A percentile compares a stretch with the other conserved stretches of the same genome.
phyloP scores from a whole-genome alignment of 2,329 filamentous ascomycete species.

The Fusarium sp. region DNA sequence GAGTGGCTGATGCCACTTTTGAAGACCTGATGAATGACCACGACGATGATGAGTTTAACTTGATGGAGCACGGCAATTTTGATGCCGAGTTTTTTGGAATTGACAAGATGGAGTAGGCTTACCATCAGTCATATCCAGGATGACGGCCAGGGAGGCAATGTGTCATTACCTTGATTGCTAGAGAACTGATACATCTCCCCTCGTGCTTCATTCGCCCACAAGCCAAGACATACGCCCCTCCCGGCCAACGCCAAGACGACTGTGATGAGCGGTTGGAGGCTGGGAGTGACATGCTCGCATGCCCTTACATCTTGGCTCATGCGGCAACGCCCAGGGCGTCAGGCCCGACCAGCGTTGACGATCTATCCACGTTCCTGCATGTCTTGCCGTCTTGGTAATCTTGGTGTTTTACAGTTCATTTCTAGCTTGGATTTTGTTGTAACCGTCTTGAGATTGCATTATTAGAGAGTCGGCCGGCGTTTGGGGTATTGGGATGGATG shows the following conservation, averaged over 20 bases:
- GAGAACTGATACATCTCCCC: not conserved
- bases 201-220: not conserved
- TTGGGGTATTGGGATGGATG: conserved; percentile 1
- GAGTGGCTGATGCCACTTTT: conserved; percentile 55
- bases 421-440: not conserved
- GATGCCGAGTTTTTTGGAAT: conserved; percentile 60
- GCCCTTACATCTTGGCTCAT: conserved; percentile 1
- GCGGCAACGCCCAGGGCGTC: not conserved
- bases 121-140: not conserved
- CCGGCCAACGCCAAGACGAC: not conserved
- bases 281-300: not conserved
- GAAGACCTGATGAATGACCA: conserved; percentile 61
- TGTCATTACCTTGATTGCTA: not conserved
- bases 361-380: conserved; percentile 2
- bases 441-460: conserved; percentile 1
- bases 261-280: not conserved
- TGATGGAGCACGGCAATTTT: conserved; percentile 58
- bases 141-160: not conserved
- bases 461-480: conserved; percentile 8
- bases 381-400: not conserved
- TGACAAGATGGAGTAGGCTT: conserved; percentile 33
- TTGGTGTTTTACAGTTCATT: not conserved
- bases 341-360: not conserved
- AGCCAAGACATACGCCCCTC: not conserved
- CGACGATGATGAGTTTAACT: conserved; percentile 47